Conservation (phyloP, 192 early-diverging fungal species). For the Linnemannia exigua region DNA sequence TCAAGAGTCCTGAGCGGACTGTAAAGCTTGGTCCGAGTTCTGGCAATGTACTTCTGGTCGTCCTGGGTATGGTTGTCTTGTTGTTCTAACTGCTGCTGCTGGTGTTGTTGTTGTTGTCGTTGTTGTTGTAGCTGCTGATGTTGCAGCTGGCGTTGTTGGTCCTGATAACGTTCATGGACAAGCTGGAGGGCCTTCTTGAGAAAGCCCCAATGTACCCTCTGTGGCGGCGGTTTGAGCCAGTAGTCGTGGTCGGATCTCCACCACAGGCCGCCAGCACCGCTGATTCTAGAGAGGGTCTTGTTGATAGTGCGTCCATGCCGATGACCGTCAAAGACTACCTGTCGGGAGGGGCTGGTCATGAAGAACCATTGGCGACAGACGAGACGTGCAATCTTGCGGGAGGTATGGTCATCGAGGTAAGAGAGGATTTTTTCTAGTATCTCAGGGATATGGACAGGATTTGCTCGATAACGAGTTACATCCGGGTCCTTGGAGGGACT, state of each 20-base stretch:
- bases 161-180: background rate
- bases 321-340: background rate
- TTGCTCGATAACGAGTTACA: background rate
- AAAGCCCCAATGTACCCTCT: slow-evolving; percentile 1
- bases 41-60: background rate
- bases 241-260: background rate
- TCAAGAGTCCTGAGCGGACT: background rate
- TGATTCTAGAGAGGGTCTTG: background rate
- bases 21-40: background rate
- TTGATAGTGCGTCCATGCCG: background rate
- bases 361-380: slow-evolving; percentile 8
- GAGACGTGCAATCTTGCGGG: background rate
- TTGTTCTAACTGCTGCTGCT: background rate
- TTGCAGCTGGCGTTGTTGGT: background rate
- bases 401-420: background rate
- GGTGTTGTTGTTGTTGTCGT: background rate
- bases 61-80: background rate
- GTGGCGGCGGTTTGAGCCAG: background rate
- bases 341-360: background rate
- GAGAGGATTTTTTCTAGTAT: background rate
- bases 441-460: background rate
- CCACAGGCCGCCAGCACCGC: background rate
- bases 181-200: background rate
- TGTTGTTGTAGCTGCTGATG: background rate
- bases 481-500: background rate